Base-by-base conservation (phyloP, 2,329 filamentous ascomycete species). In the Pestalotiopsis sp. region DNA sequence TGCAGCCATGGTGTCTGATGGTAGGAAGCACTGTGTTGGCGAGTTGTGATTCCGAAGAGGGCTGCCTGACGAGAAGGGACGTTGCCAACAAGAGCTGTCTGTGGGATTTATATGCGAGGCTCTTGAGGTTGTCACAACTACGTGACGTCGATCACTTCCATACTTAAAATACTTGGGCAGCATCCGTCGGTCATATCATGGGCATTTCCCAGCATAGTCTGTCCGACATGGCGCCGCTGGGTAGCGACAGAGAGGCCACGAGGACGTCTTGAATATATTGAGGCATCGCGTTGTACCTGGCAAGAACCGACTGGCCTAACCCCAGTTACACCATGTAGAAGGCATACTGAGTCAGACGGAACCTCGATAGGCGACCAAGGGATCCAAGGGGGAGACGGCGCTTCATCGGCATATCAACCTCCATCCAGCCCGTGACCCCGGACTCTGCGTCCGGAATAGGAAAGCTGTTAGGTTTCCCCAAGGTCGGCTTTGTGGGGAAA, bases 201-300 rank as follows among this genome's bases (percentile, higher is more conserved):
- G 63, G 17, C 61, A 22, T 39, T 44, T 14, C 39, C n/a, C n/a
- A n/a, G 61, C 24, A 44, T 4, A 52, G 40, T 48, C 9, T 26
- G 61, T 38, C 61, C 61, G 61, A 64, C 61, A 64, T 64, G 39
- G 35, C 38, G 39, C 61, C 61, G 61, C 39, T 39, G 26, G 13
- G 61, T 39, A 39, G 20, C 20, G 35, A 64, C 20, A 22, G 61
- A 22, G 20, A 64, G n/a, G 14, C 59, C 38, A 44, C 22, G 40
- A 22, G 38, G 40, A 22, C 40, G 63, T 65, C 48, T 55, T 55
- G 44, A 65, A 44, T 65, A 65, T 55, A 65, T 57, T 65, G 30
- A 57, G 30, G 63, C 26, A 39, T 57, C 56, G 26, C 57, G 22
- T 26, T 26, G 44, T 22, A 55, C n/a, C 26, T 57, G 24, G 13